Percentiles rank a stretch among this genome's conserved stretches.
These are phyloP conservation scores for Petunia hybrid DNA, from an alignment of 305 asterid genomes.

Conservation along the genomic window DNA sequence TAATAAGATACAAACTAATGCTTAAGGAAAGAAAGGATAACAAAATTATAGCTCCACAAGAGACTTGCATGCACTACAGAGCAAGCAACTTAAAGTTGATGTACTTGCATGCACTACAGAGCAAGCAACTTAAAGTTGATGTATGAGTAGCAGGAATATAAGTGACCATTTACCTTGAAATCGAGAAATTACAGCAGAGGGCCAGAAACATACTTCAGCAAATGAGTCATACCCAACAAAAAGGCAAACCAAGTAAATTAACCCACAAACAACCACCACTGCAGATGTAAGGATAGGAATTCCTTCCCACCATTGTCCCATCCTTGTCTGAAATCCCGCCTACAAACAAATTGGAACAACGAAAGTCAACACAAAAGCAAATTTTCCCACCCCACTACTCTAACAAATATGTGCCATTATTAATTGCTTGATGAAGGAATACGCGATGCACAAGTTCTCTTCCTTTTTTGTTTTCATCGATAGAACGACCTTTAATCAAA, in stretches of 20 bases:
- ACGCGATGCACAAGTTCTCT: not conserved
- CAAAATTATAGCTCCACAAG: constrained; percentile 27
- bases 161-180: constrained; percentile 69
- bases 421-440: constrained; percentile 13
- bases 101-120: not conserved
- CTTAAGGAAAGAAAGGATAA: not conserved
- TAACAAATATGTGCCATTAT: not conserved
- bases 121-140: not conserved
- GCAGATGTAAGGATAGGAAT: constrained; percentile 87
- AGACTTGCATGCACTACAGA: not conserved
- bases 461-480: not conserved
- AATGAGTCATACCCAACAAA: constrained; percentile 92
- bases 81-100: constrained; percentile 14
- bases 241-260: constrained; percentile 81
- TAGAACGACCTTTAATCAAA: constrained; percentile 3
- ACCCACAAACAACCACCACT: constrained; percentile 72
- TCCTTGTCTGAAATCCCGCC: constrained; percentile 86
- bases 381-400: not conserved
- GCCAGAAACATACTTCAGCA: constrained; percentile 89
- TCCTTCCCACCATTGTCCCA: constrained; percentile 94
- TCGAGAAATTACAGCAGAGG: constrained; percentile 75
- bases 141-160: constrained; percentile 4
- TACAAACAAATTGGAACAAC: constrained; percentile 36
- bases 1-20: not conserved
- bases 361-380: not conserved